Base-by-base conservation (phyloP, 2,329 filamentous ascomycete genomes). In the Lachnellula subtilissima region DNA sequence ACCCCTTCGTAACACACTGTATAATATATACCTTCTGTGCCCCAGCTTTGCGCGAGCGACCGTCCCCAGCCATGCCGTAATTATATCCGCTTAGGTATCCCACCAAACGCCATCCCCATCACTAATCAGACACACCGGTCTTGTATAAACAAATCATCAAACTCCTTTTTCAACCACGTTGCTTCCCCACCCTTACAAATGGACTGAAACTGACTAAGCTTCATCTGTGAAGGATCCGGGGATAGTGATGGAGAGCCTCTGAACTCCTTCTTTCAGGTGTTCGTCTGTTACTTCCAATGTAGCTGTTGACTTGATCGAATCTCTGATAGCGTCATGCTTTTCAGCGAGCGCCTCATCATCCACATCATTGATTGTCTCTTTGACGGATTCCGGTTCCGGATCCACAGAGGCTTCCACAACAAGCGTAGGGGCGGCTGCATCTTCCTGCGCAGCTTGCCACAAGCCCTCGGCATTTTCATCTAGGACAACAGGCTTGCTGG, bases 241-340 rank as follows among this genome's bases (percentile, higher is more conserved):
- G 54, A 75, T 74, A 14, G 72, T 68, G 35, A 74, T 70, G 15
- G 72, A 73, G 46, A 74, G 64, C 50, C 68, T 64, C 55, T 72
- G 63, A 25, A 55, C 57, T 46, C 61, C 67, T 23, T 70, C 69
- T 40, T 65, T 69, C 12, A 55, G 65, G 36, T 68, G 68, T 11
- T 42, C 53, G 8, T 60, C 57, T 39, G 28, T 28, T 9, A 60
- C 48, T 54, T 59, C 32, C 52, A 62, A 37, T 37, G 68, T 58
- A 45, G 59, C 58, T 5, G 57, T 57, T 11, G 61, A 63, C 54
- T 64, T 63, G 12, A 55, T 61, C 23, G 64, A 64, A 23, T 63
- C 56, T 48, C 62, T 59, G 15, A 50, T 35, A 14, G 36, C 48
- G 42, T 61, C 53, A 22, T 50, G 50, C 50, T 48, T 62, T 46